phyloP scores from a whole-genome alignment of 148 eudicot species.

The Spergularia bocconei region DNA sequence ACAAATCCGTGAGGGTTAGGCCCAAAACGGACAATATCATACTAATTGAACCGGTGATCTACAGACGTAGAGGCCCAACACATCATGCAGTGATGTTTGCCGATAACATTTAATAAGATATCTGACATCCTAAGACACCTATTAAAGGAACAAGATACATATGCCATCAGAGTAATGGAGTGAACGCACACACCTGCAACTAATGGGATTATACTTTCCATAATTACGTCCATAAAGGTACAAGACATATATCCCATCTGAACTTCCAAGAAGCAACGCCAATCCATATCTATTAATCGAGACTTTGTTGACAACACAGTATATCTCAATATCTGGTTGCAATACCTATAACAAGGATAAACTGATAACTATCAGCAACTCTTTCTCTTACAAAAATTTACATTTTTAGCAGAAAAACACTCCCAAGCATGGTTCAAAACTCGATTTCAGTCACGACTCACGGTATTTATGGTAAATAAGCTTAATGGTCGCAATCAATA shows the following conservation, averaged over 20 bases:
- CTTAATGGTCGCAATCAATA: no score
- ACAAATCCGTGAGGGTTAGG: no score
- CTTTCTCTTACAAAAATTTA: neutral
- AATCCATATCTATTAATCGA: constrained; percentile 79
- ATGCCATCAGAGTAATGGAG: no score
- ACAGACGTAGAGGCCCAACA: no score
- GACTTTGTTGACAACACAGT: constrained; percentile 58
- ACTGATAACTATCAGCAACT: constrained; percentile 18
- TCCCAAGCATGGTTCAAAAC: neutral
- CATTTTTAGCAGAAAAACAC: neutral
- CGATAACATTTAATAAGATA: neutral
- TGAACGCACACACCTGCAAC: constrained; percentile 76
- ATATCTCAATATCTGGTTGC: constrained; percentile 56
- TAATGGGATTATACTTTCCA: constrained; percentile 45
- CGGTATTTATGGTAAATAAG: no score
- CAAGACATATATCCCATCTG: constrained; percentile 63
- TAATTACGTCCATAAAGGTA: constrained; percentile 67
- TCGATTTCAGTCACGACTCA: no score
- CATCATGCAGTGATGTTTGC: neutral
- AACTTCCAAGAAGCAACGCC: constrained; percentile 66
- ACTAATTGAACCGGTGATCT: no score
- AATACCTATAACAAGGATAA: constrained; percentile 50
- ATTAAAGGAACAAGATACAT: no score
- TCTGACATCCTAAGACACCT: neutral
- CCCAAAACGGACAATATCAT: no score